These are phyloP conservation scores for Mucor irregularis DNA, from an alignment of 371 early-diverging fungal genomes.

Conservation along the genomic window DNA sequence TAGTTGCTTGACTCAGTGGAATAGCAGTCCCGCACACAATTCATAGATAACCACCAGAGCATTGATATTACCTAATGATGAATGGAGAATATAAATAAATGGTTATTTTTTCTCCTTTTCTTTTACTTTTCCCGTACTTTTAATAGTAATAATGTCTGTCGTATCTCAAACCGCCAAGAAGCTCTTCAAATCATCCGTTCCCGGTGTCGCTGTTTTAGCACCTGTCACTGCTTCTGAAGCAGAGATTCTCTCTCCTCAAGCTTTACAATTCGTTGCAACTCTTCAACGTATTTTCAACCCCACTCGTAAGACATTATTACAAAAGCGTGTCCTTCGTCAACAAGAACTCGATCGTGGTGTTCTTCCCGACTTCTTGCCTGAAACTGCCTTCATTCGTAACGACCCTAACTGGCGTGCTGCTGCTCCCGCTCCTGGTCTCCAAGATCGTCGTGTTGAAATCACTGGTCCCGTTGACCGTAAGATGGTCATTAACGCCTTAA, in stretches of 20 bases:
- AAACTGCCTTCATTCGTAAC: slow-evolving; percentile 90
- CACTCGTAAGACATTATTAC: slow-evolving; percentile 81
- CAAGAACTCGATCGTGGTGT: slow-evolving; percentile 76
- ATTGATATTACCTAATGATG: no score
- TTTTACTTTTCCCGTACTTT: slow-evolving; percentile 4
- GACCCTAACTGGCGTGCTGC: slow-evolving; percentile 91
- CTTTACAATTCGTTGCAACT: slow-evolving; percentile 81
- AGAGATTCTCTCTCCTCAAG: slow-evolving; percentile 78
- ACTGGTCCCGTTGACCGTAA: slow-evolving; percentile 98
- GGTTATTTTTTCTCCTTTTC: slow-evolving; percentile 3
- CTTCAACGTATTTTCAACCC: slow-evolving; percentile 88
- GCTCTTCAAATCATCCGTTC: slow-evolving; percentile 19
- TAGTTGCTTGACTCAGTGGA: slow-evolving; percentile 7
- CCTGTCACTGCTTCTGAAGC: slow-evolving; percentile 48
- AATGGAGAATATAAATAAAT: no score
- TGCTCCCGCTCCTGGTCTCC: slow-evolving; percentile 86
- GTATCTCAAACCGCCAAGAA: slow-evolving; percentile 7
- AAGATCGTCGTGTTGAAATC: slow-evolving; percentile 94
- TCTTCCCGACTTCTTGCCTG: slow-evolving; percentile 90
- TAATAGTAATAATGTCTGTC: not conserved
- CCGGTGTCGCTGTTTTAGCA: slow-evolving; percentile 37
- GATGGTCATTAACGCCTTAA: slow-evolving; percentile 98
- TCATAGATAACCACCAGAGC: not conserved
- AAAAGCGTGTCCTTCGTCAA: slow-evolving; percentile 76
- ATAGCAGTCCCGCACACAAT: slow-evolving; percentile 5